Evolutionary conservation across 106 monocot species (phyloP).

Genomic region (Dendrobium huoshanense): DNA sequence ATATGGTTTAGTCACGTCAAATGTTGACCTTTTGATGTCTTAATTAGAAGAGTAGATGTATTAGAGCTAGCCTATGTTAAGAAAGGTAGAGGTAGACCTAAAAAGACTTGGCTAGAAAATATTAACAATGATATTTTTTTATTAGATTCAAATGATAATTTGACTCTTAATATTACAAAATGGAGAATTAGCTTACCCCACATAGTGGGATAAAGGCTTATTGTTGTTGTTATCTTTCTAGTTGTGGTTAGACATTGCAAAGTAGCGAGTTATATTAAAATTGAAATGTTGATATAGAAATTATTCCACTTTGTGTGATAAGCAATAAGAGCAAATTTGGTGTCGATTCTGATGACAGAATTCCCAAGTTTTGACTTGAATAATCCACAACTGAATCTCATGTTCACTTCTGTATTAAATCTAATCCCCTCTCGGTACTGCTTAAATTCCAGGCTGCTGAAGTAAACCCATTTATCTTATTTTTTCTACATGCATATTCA

Average conservation of each 20-base stretch:
- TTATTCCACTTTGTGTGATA: not conserved
- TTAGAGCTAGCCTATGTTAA: too few relatives aligned
- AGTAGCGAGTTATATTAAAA: not conserved
- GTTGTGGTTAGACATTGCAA: not conserved
- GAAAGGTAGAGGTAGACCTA: too few relatives aligned
- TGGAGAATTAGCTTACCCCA: too few relatives aligned
- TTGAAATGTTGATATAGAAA: not conserved
- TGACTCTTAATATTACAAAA: too few relatives aligned
- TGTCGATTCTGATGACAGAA: not conserved
- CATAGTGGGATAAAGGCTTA: too few relatives aligned
- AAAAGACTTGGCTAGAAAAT: too few relatives aligned
- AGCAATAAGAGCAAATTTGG: not conserved
- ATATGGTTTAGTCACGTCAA: too few relatives aligned
- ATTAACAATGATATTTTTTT: too few relatives aligned
- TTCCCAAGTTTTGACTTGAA: not conserved
- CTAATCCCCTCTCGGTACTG: not conserved
- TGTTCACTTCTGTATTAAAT: not conserved
- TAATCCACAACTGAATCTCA: not conserved
- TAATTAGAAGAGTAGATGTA: too few relatives aligned
- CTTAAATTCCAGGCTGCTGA: not conserved
- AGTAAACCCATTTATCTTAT: not conserved
- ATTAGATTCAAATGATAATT: too few relatives aligned
- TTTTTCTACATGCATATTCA: not conserved
- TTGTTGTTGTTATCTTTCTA: too few relatives aligned
- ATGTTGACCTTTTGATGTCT: too few relatives aligned